These are phyloP conservation scores for Histomonas meleagridis DNA, from an alignment of 208 protist genomes.

Conservation along the genomic window DNA sequence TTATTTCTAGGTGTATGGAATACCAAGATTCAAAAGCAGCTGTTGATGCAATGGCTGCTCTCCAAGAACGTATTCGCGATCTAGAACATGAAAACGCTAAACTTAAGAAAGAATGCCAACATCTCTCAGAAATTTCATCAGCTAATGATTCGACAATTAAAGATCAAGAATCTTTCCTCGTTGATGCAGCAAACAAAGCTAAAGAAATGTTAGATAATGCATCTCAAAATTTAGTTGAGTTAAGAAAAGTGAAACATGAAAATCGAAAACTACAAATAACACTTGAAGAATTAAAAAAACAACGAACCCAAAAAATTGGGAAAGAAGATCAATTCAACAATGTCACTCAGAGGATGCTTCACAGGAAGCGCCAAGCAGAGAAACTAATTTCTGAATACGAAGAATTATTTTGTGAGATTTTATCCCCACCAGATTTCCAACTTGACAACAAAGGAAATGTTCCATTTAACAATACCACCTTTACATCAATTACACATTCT, in stretches of 20 bases:
- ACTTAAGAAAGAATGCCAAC: background rate
- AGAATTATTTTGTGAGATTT: background rate
- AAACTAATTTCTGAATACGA: background rate
- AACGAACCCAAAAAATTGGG: background rate
- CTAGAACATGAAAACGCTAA: background rate
- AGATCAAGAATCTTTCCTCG: background rate
- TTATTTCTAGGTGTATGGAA: too few relatives aligned
- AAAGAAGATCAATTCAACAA: background rate
- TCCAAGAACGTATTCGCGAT: background rate
- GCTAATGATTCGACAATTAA: background rate
- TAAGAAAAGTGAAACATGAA: background rate
- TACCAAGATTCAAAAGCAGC: conserved; percentile 18
- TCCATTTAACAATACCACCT: conserved; percentile 13
- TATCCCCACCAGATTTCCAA: background rate
- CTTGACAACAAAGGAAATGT: background rate
- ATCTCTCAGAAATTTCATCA: background rate
- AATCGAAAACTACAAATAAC: background rate
- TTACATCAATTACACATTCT: background rate
- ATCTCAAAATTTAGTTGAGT: background rate
- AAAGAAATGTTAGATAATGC: background rate
- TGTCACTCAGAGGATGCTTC: background rate
- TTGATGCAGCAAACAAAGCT: background rate
- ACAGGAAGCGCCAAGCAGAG: background rate
- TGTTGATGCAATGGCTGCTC: conserved; percentile 29
- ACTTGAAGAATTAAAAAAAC: background rate